Percentiles rank a stretch among this genome's conserved stretches.
Evolutionary conservation across 495 filamentous ascomycete species (phyloP).

Genomic region (Hypomontagnella monticulosa): DNA sequence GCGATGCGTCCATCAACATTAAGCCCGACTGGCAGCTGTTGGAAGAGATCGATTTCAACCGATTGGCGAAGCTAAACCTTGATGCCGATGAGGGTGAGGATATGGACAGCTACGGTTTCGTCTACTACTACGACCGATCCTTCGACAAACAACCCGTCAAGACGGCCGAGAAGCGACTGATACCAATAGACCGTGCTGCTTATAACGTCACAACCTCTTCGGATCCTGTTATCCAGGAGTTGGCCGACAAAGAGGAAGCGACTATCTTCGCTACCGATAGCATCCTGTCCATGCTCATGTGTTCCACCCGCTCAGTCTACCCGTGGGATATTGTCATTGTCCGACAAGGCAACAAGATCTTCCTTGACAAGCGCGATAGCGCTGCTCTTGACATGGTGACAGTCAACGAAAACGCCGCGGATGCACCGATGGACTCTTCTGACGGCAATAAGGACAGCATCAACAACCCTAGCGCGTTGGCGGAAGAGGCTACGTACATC

Average conservation of each 20-base stretch:
- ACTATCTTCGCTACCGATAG: slow-evolving; percentile 97
- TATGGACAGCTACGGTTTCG: slow-evolving; percentile 92
- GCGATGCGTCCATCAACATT: slow-evolving; percentile 93
- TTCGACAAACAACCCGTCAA: slow-evolving; percentile 94
- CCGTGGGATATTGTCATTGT: slow-evolving; percentile 97
- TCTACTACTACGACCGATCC: slow-evolving; percentile 94
- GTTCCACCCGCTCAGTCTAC: slow-evolving; percentile 92
- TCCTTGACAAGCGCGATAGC: slow-evolving; percentile 96
- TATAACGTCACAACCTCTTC: slow-evolving; percentile 98
- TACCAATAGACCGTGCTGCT: slow-evolving; percentile 87
- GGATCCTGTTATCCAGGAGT: slow-evolving; percentile 95
- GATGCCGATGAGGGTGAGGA: slow-evolving; percentile 95
- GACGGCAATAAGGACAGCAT: slow-evolving; percentile 95
- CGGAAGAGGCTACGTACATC: slow-evolving; percentile 98
- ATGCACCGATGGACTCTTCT: slow-evolving; percentile 88
- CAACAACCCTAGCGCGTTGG: slow-evolving; percentile 89
- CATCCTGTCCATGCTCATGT: slow-evolving; percentile 99
- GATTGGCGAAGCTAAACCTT: slow-evolving; percentile 92
- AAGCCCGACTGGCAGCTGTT: slow-evolving; percentile 94
- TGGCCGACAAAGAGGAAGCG: slow-evolving; percentile 95
- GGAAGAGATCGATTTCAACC: slow-evolving; percentile 98
- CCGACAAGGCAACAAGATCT: slow-evolving; percentile 92
- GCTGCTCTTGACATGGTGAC: slow-evolving; percentile 95
- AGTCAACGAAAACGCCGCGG: slow-evolving; percentile 98
- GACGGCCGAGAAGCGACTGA: slow-evolving; percentile 83